Evolutionary conservation across 176 grass and related monocot species (phyloP).

Genomic region (Guadua angustifolia): DNA sequence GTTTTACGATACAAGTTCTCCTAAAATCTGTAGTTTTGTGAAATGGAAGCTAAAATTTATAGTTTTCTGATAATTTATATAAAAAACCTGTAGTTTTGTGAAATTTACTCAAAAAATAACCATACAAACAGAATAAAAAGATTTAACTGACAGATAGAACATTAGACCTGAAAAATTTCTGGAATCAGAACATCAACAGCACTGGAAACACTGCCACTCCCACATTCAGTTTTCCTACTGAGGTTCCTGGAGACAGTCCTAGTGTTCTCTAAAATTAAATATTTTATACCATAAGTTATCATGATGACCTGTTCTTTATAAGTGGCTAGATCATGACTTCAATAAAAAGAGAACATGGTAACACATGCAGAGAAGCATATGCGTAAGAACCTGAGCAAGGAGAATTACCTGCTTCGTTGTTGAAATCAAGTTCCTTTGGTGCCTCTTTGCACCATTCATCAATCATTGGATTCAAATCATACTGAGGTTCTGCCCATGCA

Average conservation of each 20-base stretch:
- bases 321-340: constrained; percentile 9
- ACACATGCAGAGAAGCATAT: neutral
- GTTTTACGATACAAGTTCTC: too few relatives aligned
- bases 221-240: constrained; percentile 38
- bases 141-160: neutral
- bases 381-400: constrained; percentile 12
- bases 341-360: neutral
- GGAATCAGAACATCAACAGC: constrained; percentile 80
- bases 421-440: constrained; percentile 98
- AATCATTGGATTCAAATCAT: constrained; percentile 90
- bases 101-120: neutral
- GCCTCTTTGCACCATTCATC: constrained; percentile 98
- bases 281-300: constrained; percentile 21
- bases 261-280: constrained; percentile 81
- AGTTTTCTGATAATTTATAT: too few relatives aligned
- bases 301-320: neutral
- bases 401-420: constrained; percentile 87
- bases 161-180: constrained; percentile 90
- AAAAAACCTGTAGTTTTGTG: too few relatives aligned
- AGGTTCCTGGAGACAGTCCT: constrained; percentile 79
- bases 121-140: constrained; percentile 36
- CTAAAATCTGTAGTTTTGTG: too few relatives aligned
- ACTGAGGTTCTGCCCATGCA: constrained; percentile 95
- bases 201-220: constrained; percentile 43
- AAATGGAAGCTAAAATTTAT: too few relatives aligned